Evolutionary conservation across 2,329 filamentous ascomycete species (phyloP).

Genomic region (Cytospora leucostoma): DNA sequence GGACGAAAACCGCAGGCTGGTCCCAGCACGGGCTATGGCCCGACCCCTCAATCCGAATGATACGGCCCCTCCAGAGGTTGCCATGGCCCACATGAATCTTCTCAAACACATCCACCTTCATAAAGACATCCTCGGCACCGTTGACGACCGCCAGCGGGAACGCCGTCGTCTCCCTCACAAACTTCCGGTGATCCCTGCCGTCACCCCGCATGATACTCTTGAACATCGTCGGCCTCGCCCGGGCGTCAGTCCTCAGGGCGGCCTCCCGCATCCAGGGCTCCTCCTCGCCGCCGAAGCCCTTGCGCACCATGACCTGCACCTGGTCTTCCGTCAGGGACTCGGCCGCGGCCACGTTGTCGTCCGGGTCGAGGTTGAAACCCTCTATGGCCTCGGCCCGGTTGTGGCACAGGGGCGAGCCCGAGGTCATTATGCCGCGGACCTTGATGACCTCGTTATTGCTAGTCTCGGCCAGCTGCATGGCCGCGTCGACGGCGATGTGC

Average conservation of each 20-base stretch:
- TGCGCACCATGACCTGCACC: conserved; percentile 44
- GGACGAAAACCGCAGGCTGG: not conserved
- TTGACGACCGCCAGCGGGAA: not conserved
- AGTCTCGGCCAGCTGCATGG: not conserved
- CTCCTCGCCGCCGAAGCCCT: conserved; percentile 25
- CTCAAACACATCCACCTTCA: not conserved
- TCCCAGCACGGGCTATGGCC: not conserved
- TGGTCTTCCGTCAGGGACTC: conserved; percentile 36
- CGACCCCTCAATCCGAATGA: not conserved
- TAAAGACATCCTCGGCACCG: not conserved
- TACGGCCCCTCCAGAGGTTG: not conserved
- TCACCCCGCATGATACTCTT: not conserved
- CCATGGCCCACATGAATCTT: not conserved
- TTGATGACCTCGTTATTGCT: not conserved
- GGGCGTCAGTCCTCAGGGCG: no score
- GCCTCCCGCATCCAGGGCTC: not conserved
- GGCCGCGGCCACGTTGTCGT: not conserved
- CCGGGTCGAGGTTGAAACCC: not conserved
- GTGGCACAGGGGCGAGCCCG: not conserved
- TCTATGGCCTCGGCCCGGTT: not conserved
- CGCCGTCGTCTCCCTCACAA: not conserved
- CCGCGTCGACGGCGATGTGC: not conserved
- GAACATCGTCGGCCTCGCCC: not conserved
- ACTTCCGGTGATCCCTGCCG: not conserved
- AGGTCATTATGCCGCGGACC: not conserved